Evolutionary conservation across 2,329 filamentous ascomycete species (phyloP).

Genomic region (Rugonectria rugulosa): DNA sequence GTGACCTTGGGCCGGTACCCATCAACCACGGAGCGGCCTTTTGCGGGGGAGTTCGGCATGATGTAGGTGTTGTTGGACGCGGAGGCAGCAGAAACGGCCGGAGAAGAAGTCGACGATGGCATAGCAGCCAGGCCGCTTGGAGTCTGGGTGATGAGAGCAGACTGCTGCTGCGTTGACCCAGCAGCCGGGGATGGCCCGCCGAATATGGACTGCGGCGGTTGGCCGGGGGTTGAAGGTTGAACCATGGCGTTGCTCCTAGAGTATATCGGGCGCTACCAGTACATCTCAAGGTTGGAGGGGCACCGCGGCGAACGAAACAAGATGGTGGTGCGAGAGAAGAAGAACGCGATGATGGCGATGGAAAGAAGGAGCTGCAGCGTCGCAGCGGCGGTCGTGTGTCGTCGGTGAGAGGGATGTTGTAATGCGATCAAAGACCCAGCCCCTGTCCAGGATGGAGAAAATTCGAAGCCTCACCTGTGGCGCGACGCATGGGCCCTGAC

Average conservation of each 20-base stretch:
- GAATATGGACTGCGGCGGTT: conserved; percentile 55
- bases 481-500: conserved; percentile 21
- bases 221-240: conserved; percentile 55
- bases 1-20: conserved; percentile 86
- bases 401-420: conserved; percentile 32
- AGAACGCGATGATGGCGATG: neutral
- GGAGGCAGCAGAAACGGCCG: conserved; percentile 40
- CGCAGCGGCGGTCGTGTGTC: conserved; percentile 18
- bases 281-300: conserved; percentile 28
- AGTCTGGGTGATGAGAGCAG: conserved; percentile 35
- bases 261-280: conserved; percentile 26
- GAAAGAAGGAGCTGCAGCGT: neutral
- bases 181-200: conserved; percentile 47
- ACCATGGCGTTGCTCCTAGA: conserved; percentile 47
- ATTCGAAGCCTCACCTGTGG: conserved; percentile 30
- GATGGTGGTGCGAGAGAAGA: neutral
- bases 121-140: conserved; percentile 38
- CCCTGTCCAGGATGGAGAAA: conserved; percentile 27
- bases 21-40: conserved; percentile 70
- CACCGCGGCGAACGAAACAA: neutral
- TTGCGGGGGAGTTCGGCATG: conserved; percentile 85
- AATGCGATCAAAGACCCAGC: conserved; percentile 30
- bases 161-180: conserved; percentile 36
- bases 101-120: conserved; percentile 35
- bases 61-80: conserved; percentile 83